Evolutionary conservation across 306 rosid species (phyloP).

Genomic region (Trichosanthes truncata): DNA sequence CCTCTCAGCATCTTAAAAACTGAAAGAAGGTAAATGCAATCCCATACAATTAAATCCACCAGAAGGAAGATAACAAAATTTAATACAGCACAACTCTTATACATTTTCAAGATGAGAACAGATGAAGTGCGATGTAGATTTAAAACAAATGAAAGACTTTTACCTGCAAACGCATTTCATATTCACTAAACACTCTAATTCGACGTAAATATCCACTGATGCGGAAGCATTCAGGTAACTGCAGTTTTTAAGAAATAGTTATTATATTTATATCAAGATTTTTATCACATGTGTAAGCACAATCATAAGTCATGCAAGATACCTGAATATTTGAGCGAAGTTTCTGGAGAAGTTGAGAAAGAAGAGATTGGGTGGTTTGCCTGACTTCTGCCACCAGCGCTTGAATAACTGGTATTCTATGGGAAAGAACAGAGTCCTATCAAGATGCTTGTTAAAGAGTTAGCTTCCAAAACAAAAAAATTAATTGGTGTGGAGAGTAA

Average conservation of each 20-base stretch:
- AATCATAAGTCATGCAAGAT: slow-evolving; percentile 11
- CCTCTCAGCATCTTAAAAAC: slow-evolving; percentile 97
- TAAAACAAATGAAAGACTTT: background rate
- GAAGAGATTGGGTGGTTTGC: slow-evolving; percentile 90
- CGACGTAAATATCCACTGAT: slow-evolving; percentile 87
- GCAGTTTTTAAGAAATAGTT: slow-evolving; percentile 20
- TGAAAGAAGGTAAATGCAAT: slow-evolving; percentile 24
- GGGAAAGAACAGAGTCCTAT: slow-evolving; percentile 5
- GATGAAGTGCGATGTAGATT: background rate
- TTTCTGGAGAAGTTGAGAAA: slow-evolving; percentile 90
- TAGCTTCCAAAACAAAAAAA: slow-evolving; percentile 1
- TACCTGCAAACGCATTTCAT: slow-evolving; percentile 98
- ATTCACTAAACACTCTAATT: slow-evolving; percentile 86
- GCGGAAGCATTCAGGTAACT: slow-evolving; percentile 96
- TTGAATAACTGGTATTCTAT: slow-evolving; percentile 75
- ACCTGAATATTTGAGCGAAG: slow-evolving; percentile 99
- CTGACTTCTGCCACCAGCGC: slow-evolving; percentile 82
- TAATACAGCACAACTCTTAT: background rate
- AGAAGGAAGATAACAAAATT: background rate
- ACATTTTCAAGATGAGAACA: background rate
- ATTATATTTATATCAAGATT: slow-evolving; percentile 8
- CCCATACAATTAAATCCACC: background rate
- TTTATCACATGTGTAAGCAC: background rate
- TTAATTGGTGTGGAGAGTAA: slow-evolving; percentile 4
- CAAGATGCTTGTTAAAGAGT: slow-evolving; percentile 5